phyloP scores from a whole-genome alignment of 1,284 basidiomycete genomes.

The Rhodotorula sp. region DNA sequence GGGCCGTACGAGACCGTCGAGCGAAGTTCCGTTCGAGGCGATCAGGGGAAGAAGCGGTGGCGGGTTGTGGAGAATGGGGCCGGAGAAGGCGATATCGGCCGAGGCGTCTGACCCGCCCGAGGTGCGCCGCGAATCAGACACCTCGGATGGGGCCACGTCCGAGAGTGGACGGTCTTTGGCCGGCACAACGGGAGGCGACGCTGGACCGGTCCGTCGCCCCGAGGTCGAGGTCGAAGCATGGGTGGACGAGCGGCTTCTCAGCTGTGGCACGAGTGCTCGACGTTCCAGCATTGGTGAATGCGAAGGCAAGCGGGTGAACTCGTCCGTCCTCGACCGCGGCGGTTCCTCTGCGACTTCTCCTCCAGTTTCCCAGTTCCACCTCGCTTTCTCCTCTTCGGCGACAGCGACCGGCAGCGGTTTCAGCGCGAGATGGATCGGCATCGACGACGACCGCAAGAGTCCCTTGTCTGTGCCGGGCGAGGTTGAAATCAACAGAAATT shows the following conservation, averaged over 20 bases:
- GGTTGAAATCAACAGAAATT: not conserved
- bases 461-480: not conserved
- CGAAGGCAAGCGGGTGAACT: too few relatives aligned
- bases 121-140: not conserved
- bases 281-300: too few relatives aligned
- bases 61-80: not conserved
- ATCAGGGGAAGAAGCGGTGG: not conserved
- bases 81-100: constrained; percentile 4
- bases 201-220: not conserved
- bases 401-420: constrained; percentile 6
- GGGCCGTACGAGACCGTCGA: not conserved
- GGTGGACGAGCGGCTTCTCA: not conserved
- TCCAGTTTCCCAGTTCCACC: not conserved
- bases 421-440: not conserved
- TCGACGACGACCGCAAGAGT: not conserved
- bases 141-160: not conserved
- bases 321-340: too few relatives aligned
- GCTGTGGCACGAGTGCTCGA: not conserved
- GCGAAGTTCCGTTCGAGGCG: not conserved
- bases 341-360: not conserved
- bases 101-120: not conserved
- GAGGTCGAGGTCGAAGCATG: not conserved
- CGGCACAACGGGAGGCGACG: not conserved
- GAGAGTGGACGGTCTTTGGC: not conserved
- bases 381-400: not conserved